Base-by-base conservation (phyloP, 305 asterid species). In the Andrographis paniculata region DNA sequence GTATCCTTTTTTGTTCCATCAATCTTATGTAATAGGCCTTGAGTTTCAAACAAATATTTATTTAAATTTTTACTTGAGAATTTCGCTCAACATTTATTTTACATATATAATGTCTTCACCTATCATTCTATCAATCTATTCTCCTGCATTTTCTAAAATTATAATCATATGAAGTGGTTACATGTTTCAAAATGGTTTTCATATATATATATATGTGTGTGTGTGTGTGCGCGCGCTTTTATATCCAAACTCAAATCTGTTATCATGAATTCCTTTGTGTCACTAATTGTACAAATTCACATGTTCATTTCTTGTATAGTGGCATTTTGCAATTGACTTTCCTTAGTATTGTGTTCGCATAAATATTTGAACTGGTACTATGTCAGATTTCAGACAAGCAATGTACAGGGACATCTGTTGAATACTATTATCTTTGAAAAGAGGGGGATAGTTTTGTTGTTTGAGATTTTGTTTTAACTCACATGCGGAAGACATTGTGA, bases 161-260 rank as follows among this genome's bases (percentile, higher is more conserved):
- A 6, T 33, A n/a, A 8, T 33, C n/a, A 12, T 33, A 11, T 33
- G 13, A 12, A 9, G 18, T n/a, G 20, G 6, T 14, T 33, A 20
- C 59, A 24, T 42, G 44, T 10, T 54, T 42, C 22, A 43, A 38
- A 21, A 21, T 12, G 53, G 52, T 33, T 45, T 42, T 17, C 13
- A 40, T 2, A 14, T 20, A n/a, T 17, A 13, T 33, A 20, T 19
- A 1, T 36, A 6, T 48, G 18, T 14, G 9, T 22, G 18, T 13
- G 6, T 5, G 6, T 27, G 33, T 33, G 9, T 33, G 38, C 38
- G n/a, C 38, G 8, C 12, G 38, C 13, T 33, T 33, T 33, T 9
- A 13, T 2, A 33, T 7, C 12, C 4, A n/a, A n/a, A n/a, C 38
- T 9, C 4, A 7, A 11, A 6, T 33, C 14, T 13, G 12, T 2